Evolutionary conservation across 306 rosid species (phyloP).

Genomic region (Echinosophora koreensis): DNA sequence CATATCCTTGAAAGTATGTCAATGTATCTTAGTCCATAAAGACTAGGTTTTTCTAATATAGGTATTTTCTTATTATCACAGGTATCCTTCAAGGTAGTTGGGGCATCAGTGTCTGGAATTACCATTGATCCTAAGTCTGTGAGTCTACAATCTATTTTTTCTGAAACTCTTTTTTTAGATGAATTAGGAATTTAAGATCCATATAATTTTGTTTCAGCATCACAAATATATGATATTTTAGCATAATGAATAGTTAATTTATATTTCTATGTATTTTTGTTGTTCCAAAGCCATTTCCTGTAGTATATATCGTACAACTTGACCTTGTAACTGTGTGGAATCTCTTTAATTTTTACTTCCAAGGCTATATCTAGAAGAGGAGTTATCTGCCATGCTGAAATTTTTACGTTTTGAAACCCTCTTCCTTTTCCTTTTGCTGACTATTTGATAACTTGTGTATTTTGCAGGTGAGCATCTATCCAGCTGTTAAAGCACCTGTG

Average conservation of each 20-base stretch:
- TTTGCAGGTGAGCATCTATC: constrained; percentile 89
- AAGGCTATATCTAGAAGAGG: constrained; percentile 8
- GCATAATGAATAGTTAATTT: constrained; percentile 20
- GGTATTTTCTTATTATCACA: constrained; percentile 47
- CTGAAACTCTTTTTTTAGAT: constrained; percentile 5
- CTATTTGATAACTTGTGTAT: constrained; percentile 43
- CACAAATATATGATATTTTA: constrained; percentile 30
- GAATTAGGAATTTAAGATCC: constrained; percentile 9
- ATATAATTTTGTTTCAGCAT: constrained; percentile 28
- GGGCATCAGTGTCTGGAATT: constrained; percentile 91
- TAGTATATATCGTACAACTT: not conserved
- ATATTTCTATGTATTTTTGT: constrained; percentile 1
- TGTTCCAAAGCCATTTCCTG: constrained; percentile 20
- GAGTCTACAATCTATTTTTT: constrained; percentile 54
- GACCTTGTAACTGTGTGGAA: constrained; percentile 3
- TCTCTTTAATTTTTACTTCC: constrained; percentile 1
- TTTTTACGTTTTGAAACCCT: not conserved
- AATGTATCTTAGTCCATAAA: constrained; percentile 9
- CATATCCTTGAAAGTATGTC: constrained; percentile 19
- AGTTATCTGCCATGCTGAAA: constrained; percentile 14
- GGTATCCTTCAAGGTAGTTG: constrained; percentile 86
- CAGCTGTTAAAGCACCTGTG: constrained; percentile 89
- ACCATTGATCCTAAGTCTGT: constrained; percentile 83
- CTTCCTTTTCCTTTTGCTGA: constrained; percentile 30
- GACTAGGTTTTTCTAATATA: constrained; percentile 37